Percentiles rank a stretch among this genome's conserved stretches.
Conservation (phyloP, 73 alveolate genomes). For the Paramecium bursaria region DNA sequence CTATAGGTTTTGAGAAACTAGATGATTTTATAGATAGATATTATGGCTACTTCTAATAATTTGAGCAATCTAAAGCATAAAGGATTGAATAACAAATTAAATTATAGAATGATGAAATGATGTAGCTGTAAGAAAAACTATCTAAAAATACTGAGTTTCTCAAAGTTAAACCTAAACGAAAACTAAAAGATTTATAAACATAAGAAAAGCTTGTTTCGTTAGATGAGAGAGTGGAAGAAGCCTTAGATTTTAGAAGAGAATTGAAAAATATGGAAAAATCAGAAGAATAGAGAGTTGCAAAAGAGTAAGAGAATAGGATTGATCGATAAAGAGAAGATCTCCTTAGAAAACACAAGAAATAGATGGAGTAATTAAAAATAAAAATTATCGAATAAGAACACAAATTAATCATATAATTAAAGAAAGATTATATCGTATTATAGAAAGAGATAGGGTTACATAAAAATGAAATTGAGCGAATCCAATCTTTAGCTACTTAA, state of each 20-base stretch:
- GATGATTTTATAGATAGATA: conserved; percentile 88
- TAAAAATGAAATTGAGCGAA: conserved; percentile 92
- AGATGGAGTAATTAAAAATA: conserved; percentile 90
- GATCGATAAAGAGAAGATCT: conserved; percentile 85
- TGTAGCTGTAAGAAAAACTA: conserved; percentile 81
- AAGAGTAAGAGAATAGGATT: conserved; percentile 84
- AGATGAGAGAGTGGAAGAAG: conserved; percentile 98
- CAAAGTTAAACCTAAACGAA: conserved; percentile 89
- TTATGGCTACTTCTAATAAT: conserved; percentile 81
- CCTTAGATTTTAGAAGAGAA: conserved; percentile 94
- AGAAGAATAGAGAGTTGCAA: conserved; percentile 91
- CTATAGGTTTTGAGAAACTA: conserved; percentile 94
- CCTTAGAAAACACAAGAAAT: conserved; percentile 70
- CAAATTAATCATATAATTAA: conserved; percentile 88
- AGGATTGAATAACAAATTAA: conserved; percentile 80
- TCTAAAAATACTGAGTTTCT: conserved; percentile 87
- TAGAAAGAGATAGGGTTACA: conserved; percentile 90
- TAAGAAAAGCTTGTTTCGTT: conserved; percentile 95
- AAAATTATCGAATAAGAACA: conserved; percentile 86
- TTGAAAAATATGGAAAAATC: conserved; percentile 81
- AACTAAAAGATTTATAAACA: conserved; percentile 83
- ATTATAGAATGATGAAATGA: conserved; percentile 84
- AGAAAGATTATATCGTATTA: conserved; percentile 83
- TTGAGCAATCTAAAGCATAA: conserved; percentile 77
- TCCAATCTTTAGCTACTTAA: conserved; percentile 72